Base-by-base conservation (phyloP, 2,329 filamentous ascomycete genomes). In the Cadophora malorum region DNA sequence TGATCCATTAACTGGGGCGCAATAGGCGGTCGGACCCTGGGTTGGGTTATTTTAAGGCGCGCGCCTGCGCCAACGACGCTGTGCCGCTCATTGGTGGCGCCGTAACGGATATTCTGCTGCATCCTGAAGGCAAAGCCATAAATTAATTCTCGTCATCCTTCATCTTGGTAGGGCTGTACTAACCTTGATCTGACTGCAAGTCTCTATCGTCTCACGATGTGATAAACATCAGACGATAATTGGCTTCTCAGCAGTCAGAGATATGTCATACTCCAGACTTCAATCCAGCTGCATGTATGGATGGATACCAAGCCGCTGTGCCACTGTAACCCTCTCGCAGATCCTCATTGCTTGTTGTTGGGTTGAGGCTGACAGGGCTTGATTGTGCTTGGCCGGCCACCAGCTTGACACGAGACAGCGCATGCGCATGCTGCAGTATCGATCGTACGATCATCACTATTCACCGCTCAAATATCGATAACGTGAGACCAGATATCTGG, bases 61-160 rank as follows among this genome's bases (percentile, higher is more conserved):
- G 19, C 52, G 50, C 52, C 5, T 55, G 16, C 52, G 52, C n/a
- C 52, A 33, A 55, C 52, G 9, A 53, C 16, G 16, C 52, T 55
- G 52, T 55, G 25, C 52, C 52, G 52, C 52, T 55, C 28, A 55
- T 55, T 55, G 52, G 52, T 10, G 52, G 25, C 23, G 14, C 52
- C 52, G 52, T 55, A 55, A 55, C 52, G 52, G 52, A 55, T 55
- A 55, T 55, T 31, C 25, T 55, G 28, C 28, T 55, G 52, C 52
- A 33, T 55, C 52, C 52, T 55, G 21, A 23, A 23, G 16, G n/a
- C 23, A 14, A 16, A 47, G 16, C 41, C 12, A 47, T 7, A 50
- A n/a, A 23, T 25, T 50, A 52, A 52, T 14, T 52, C 47, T 38
- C 49, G 28, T 10, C 10, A 53, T 53, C 19, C 14, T 55, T 33